Conservation (phyloP, 805 yeast genomes). For the Yamadazyma laniorum region DNA sequence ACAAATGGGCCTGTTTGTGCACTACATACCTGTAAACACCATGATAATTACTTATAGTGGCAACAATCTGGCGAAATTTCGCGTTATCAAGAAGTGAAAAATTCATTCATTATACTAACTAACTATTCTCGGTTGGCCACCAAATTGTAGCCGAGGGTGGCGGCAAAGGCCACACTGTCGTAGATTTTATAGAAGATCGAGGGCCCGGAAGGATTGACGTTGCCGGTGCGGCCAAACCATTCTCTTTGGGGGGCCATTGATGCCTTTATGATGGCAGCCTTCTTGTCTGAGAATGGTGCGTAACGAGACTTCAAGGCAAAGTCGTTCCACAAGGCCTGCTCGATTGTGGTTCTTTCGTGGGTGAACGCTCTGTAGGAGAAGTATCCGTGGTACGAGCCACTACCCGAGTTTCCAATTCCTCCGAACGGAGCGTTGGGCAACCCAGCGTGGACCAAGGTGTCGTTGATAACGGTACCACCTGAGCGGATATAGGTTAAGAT, state of each 20-base stretch:
- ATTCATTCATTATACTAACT: neutral
- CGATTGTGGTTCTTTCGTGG: constrained; percentile 66
- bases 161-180: constrained; percentile 31
- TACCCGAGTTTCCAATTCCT: constrained; percentile 83
- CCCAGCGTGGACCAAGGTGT: constrained; percentile 68
- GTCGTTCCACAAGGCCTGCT: constrained; percentile 67
- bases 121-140: constrained; percentile 6
- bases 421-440: constrained; percentile 79
- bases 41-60: constrained; percentile 1
- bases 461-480: constrained; percentile 72
- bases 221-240: constrained; percentile 40
- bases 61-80: too few relatives aligned
- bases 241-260: constrained; percentile 26
- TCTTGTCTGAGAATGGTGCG: constrained; percentile 53
- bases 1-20: too few relatives aligned
- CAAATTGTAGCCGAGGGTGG: constrained; percentile 18
- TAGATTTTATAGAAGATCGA: constrained; percentile 28
- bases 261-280: constrained; percentile 21
- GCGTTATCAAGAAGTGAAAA: too few relatives aligned
- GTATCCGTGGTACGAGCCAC: constrained; percentile 79
- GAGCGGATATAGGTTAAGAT: constrained; percentile 60
- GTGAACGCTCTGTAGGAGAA: constrained; percentile 56
- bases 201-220: constrained; percentile 37
- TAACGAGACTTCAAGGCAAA: constrained; percentile 56
- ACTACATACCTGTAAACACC: constrained; percentile 8